Evolutionary conservation across 192 early-diverging fungal species (phyloP).

Genomic region (Pilobolus umbonatus): DNA sequence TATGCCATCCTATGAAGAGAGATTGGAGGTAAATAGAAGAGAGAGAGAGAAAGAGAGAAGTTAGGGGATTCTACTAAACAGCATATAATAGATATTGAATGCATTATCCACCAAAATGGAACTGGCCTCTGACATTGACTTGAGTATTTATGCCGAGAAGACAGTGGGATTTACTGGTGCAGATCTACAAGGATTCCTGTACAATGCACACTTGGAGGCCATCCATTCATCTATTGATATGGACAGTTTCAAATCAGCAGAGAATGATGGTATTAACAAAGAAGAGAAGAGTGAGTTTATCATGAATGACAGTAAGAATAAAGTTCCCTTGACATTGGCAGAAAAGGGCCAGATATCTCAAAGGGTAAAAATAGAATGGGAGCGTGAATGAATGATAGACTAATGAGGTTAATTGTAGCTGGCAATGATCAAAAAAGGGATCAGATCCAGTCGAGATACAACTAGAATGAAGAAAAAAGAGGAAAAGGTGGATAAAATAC

Average conservation of each 20-base stretch:
- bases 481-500: conserved; percentile 20
- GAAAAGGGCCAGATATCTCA: conserved; percentile 51
- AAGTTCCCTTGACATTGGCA: conserved; percentile 43
- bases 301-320: conserved; percentile 31
- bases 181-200: conserved; percentile 90
- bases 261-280: conserved; percentile 9
- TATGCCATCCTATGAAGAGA: conserved; percentile 72
- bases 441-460: conserved; percentile 8
- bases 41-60: neutral
- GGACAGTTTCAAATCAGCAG: conserved; percentile 39
- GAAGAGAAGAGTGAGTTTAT: conserved; percentile 36
- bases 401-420: conserved; percentile 15
- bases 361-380: conserved; percentile 29
- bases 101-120: conserved; percentile 70
- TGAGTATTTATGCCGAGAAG: conserved; percentile 52
- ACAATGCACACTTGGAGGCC: conserved; percentile 87
- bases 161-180: conserved; percentile 85
- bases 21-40: conserved; percentile 49
- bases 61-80: too few relatives aligned
- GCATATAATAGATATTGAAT: conserved; percentile 59
- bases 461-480: conserved; percentile 16
- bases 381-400: neutral
- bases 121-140: conserved; percentile 58
- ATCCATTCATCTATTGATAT: conserved; percentile 70
- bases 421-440: conserved; percentile 19